A percentile compares a stretch with the other conserved stretches of the same genome.
Evolutionary conservation across 371 early-diverging fungal genomes (phyloP).

Genomic region (Polyrhizophydium stewartii): DNA sequence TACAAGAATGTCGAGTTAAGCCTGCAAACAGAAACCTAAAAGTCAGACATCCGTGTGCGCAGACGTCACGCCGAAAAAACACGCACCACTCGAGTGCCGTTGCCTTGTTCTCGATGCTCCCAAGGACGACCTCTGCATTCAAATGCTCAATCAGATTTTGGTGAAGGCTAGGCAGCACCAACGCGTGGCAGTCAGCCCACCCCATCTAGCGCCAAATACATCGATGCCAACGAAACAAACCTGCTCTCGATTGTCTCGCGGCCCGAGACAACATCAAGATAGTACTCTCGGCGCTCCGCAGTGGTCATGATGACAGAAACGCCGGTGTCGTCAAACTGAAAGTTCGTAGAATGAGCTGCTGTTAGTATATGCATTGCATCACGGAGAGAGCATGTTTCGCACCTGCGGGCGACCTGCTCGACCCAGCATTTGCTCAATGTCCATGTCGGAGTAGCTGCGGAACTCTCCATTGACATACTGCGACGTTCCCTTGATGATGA

Average conservation of each 20-base stretch:
- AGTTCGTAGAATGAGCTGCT: neutral
- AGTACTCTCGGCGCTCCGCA: constrained; percentile 44
- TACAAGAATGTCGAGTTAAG: constrained; percentile 70
- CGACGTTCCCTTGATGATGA: constrained; percentile 73
- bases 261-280: constrained; percentile 54
- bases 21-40: constrained; percentile 31
- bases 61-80: no score
- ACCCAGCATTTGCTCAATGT: constrained; percentile 88
- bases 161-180: constrained; percentile 60
- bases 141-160: constrained; percentile 72
- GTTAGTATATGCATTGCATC: neutral
- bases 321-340: constrained; percentile 67
- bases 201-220: no score
- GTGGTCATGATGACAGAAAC: constrained; percentile 74
- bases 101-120: constrained; percentile 52
- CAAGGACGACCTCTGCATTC: constrained; percentile 77
- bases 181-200: no score
- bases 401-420: constrained; percentile 85
- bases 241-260: constrained; percentile 62
- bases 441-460: constrained; percentile 64
- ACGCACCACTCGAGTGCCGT: constrained; percentile 61
- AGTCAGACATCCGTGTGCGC: neutral
- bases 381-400: neutral
- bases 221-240: no score
- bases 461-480: constrained; percentile 60